These are phyloP conservation scores for Exophiala spinifera DNA, from an alignment of 2,329 filamentous ascomycete species.

Conservation along the genomic window DNA sequence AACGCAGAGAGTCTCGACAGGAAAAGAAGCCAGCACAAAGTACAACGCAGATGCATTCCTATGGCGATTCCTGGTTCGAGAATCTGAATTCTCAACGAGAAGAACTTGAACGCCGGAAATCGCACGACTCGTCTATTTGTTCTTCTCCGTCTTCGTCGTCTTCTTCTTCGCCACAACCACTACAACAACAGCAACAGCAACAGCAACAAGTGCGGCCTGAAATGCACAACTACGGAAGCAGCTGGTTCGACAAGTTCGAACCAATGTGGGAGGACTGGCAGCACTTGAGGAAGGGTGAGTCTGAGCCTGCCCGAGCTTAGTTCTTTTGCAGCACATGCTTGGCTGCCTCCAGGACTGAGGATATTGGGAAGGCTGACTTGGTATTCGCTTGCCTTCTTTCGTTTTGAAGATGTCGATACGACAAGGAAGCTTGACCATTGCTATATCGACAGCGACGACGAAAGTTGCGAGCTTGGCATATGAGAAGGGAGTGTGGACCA, in stretches of 20 bases:
- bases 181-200: background rate
- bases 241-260: slow-evolving; percentile 19
- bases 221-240: slow-evolving; percentile 14
- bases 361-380: too few species aligned
- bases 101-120: slow-evolving; percentile 9
- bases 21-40: background rate
- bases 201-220: background rate
- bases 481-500: background rate
- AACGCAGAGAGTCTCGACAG: background rate
- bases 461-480: slow-evolving; percentile 9
- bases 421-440: background rate
- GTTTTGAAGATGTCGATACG: background rate
- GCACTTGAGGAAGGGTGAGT: slow-evolving; percentile 5
- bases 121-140: too few species aligned
- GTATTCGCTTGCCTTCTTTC: too few species aligned
- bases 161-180: background rate
- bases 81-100: slow-evolving; percentile 13
- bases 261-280: slow-evolving; percentile 20
- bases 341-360: too few species aligned
- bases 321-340: too few species aligned
- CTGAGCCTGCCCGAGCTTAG: slow-evolving; percentile 6
- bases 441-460: slow-evolving; percentile 7
- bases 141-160: too few species aligned
- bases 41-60: slow-evolving; percentile 6
- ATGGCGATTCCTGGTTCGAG: slow-evolving; percentile 11